A percentile compares a stretch with the other conserved stretches of the same genome.
Evolutionary conservation across 805 yeast genomes (phyloP).

Genomic region (Cyberlindnera saturnus): DNA sequence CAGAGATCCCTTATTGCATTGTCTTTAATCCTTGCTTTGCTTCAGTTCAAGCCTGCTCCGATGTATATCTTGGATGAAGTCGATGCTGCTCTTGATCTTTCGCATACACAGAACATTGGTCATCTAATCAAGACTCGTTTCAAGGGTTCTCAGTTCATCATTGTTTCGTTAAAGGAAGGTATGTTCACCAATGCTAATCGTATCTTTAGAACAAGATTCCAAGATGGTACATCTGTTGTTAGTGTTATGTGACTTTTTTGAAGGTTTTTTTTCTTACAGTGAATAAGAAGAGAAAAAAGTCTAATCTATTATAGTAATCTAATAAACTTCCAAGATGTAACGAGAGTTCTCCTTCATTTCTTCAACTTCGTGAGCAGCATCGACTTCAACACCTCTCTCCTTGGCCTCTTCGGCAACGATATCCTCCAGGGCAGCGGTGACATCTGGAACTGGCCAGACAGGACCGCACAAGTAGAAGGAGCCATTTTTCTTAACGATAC

Average conservation of each 20-base stretch:
- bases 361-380: conserved; percentile 76
- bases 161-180: conserved; percentile 95
- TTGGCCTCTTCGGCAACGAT: conserved; percentile 69
- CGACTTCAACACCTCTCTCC: conserved; percentile 58
- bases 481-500: conserved; percentile 74
- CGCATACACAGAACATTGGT: conserved; percentile 97
- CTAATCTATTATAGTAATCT: conserved; percentile 15
- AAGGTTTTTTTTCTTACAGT: conserved; percentile 1
- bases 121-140: conserved; percentile 92
- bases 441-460: conserved; percentile 98
- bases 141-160: conserved; percentile 93
- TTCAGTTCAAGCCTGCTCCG: conserved; percentile 97
- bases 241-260: conserved; percentile 40
- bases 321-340: conserved; percentile 90
- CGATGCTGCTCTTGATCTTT: conserved; percentile 95
- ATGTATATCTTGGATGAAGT: conserved; percentile 97
- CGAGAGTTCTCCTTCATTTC: conserved; percentile 90
- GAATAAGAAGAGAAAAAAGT: background rate
- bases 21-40: conserved; percentile 82
- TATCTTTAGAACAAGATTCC: conserved; percentile 88
- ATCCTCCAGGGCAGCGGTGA: conserved; percentile 83
- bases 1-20: conserved; percentile 92
- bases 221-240: conserved; percentile 94
- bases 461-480: conserved; percentile 97
- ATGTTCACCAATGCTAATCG: conserved; percentile 97